Conservation (phyloP, 2,329 filamentous ascomycete genomes). For the Ciborinia camelliae region DNA sequence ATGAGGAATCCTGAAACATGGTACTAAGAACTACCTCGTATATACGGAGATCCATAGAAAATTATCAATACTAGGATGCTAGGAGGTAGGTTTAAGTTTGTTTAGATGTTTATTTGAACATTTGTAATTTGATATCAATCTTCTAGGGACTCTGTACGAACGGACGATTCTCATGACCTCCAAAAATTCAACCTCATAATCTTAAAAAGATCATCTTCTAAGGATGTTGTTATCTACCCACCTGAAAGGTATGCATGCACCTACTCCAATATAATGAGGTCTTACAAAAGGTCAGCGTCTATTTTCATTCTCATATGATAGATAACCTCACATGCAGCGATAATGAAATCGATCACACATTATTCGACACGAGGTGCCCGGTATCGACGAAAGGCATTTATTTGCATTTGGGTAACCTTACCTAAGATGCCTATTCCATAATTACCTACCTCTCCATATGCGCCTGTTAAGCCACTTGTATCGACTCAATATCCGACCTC, state of each 20-base stretch:
- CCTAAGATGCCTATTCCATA: no score
- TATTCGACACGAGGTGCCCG: background rate
- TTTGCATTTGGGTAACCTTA: no score
- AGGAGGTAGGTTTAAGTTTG: background rate
- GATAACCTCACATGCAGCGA: background rate
- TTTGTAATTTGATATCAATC: background rate
- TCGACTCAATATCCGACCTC: background rate
- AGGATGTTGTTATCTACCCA: background rate
- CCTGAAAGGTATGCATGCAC: background rate
- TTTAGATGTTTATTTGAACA: conserved; percentile 5
- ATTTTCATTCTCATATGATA: background rate
- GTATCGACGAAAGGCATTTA: background rate
- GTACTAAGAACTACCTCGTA: background rate
- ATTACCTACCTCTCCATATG: no score
- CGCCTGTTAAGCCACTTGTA: background rate
- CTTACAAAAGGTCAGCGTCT: background rate
- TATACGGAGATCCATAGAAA: background rate
- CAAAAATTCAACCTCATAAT: background rate
- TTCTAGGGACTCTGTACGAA: no score
- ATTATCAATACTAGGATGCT: no score
- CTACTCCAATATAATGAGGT: background rate
- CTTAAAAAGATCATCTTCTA: background rate
- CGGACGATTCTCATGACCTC: background rate
- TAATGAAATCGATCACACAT: background rate
- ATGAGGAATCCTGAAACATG: background rate